Evolutionary conservation across 495 filamentous ascomycete species (phyloP).

Genomic region (Parathielavia appendiculata): DNA sequence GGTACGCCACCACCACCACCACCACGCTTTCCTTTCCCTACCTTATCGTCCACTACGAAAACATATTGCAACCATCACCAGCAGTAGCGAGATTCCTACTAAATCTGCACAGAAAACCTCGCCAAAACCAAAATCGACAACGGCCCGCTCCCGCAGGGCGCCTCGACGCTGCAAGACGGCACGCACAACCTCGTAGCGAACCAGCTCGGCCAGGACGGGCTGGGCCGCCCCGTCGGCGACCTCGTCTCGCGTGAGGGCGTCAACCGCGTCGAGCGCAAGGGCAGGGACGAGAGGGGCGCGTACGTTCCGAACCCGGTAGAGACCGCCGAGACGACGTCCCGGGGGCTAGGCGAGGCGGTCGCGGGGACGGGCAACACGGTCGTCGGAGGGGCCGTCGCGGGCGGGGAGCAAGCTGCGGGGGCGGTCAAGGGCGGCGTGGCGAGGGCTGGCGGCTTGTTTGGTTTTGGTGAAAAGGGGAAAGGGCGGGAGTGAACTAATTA

Average conservation of each 20-base stretch:
- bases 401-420: neutral
- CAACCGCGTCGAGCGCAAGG: conserved; percentile 57
- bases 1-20: conserved; percentile 35
- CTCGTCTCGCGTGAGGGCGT: conserved; percentile 56
- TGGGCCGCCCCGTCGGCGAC: conserved; percentile 57
- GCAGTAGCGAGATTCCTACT: no score
- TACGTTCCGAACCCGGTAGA: conserved; percentile 31
- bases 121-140: conserved; percentile 62
- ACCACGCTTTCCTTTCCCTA: conserved; percentile 2
- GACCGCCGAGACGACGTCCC: neutral
- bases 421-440: neutral
- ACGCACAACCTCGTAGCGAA: conserved; percentile 53
- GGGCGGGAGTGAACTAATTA: neutral
- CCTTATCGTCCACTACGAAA: neutral
- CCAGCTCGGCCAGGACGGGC: conserved; percentile 59
- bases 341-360: conserved; percentile 7
- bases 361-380: conserved; percentile 15
- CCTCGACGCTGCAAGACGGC: conserved; percentile 60
- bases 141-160: conserved; percentile 52
- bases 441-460: no score
- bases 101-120: conserved; percentile 55
- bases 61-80: neutral
- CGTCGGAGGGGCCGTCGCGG: neutral
- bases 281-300: conserved; percentile 54
- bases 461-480: neutral